Conservation (phyloP, 2,329 filamentous ascomycete species). For the Leptographium lundbergii region DNA sequence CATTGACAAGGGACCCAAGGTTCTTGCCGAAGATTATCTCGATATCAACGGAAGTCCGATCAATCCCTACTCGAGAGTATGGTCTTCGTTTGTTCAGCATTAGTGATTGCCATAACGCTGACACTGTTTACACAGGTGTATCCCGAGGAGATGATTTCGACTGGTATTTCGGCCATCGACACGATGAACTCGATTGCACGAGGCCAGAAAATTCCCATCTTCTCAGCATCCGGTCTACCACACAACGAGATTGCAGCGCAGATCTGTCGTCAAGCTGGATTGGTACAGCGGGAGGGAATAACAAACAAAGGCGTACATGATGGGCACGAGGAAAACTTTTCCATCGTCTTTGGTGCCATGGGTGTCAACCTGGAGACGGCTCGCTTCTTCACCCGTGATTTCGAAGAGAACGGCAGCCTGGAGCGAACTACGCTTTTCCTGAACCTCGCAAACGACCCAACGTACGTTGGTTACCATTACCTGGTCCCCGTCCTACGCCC, state of each 20-base stretch:
- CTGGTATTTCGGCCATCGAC: slow-evolving; percentile 97
- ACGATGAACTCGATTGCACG: slow-evolving; percentile 97
- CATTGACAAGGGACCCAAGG: slow-evolving; percentile 98
- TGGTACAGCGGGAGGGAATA: slow-evolving; percentile 66
- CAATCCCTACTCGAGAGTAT: slow-evolving; percentile 91
- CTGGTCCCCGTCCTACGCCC: not conserved
- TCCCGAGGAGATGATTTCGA: slow-evolving; percentile 99
- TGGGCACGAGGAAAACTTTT: slow-evolving; percentile 97
- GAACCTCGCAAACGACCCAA: slow-evolving; percentile 97
- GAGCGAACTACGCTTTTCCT: slow-evolving; percentile 95
- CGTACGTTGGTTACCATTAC: slow-evolving; percentile 43
- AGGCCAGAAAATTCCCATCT: slow-evolving; percentile 99
- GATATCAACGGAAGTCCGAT: slow-evolving; percentile 99
- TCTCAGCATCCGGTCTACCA: slow-evolving; percentile 93
- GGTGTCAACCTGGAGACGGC: slow-evolving; percentile 99
- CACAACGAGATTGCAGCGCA: slow-evolving; percentile 99
- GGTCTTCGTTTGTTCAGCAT: slow-evolving; percentile 15
- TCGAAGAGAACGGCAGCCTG: slow-evolving; percentile 98
- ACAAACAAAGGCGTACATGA: slow-evolving; percentile 94
- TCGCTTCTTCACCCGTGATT: slow-evolving; percentile 96
- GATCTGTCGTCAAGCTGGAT: slow-evolving; percentile 91
- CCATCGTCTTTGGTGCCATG: slow-evolving; percentile 98
- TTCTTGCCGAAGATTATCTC: slow-evolving; percentile 92
- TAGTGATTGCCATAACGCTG: slow-evolving; percentile 6
- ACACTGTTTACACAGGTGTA: slow-evolving; percentile 53